Evolutionary conservation across 1,284 basidiomycete genomes (phyloP).

Genomic region (Austroboletus olivaceoglutinosus): DNA sequence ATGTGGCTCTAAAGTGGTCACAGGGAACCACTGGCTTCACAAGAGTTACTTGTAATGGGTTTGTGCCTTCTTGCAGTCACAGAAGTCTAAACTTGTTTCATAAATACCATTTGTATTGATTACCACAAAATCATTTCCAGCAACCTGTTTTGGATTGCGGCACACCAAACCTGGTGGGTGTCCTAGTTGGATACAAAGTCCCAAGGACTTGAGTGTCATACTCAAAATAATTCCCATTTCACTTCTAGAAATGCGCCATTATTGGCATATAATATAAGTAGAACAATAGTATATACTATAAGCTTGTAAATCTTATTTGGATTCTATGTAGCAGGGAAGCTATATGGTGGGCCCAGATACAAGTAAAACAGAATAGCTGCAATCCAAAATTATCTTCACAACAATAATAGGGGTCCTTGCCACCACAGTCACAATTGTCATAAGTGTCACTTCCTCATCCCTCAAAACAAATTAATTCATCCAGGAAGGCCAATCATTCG

Average conservation of each 20-base stretch:
- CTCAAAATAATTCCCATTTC: conserved; percentile 1
- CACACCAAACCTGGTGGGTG: neutral
- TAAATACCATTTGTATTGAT: conserved; percentile 5
- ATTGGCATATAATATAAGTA: neutral
- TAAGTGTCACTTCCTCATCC: neutral
- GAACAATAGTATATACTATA: too few species aligned
- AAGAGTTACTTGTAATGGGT: neutral
- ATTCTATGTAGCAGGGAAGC: conserved; percentile 1
- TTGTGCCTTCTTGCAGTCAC: conserved; percentile 4
- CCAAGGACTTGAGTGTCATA: neutral
- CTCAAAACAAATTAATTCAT: conserved; percentile 5
- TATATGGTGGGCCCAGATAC: neutral
- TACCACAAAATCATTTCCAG: neutral
- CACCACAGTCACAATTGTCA: neutral
- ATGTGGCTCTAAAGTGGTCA: conserved; percentile 10
- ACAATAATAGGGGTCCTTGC: neutral
- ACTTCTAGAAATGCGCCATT: neutral
- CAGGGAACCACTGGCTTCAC: neutral
- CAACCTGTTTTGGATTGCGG: neutral
- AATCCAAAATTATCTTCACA: conserved; percentile 6
- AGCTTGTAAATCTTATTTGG: neutral
- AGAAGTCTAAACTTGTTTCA: neutral
- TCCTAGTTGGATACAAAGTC: conserved; percentile 1
- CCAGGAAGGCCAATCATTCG: neutral
- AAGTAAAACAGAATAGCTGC: conserved; percentile 1